Base-by-base conservation (phyloP, 2,329 filamentous ascomycete species). In the Coleophoma eucalyptorum region DNA sequence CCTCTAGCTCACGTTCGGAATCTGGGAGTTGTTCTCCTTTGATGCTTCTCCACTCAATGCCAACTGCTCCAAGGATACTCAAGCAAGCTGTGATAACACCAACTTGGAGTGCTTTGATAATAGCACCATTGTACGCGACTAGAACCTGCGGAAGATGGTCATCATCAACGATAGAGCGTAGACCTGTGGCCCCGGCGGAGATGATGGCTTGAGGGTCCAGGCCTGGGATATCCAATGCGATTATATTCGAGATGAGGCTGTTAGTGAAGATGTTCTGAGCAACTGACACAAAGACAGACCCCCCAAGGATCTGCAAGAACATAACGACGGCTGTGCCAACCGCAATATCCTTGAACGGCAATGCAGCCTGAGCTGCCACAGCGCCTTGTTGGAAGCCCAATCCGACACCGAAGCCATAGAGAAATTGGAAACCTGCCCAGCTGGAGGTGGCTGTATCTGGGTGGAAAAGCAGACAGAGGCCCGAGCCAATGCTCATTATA, bases 61-160 rank as follows among this genome's bases (percentile, higher is more conserved):
- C 68, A 7, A 72, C 58, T 1, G 73, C 69, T 3, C 74, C 78
- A 32, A 79, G 34, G 19, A 80, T 68, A 8, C 70, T 73, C 10
- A 41, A 11, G 3, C 66, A 63, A 5, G 69, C 68, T 55, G 77
- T 64, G 1, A 74, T 79, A 4, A 77, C 69, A 12, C 70, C 68
- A 11, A 81, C 78, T 56, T 79, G 78, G 60, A 78, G 83, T 1
- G 72, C 72, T 52, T 74, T 64, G 4, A 69, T 72, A 15, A 84
- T 58, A 0, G 77, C 73, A 10, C 63, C 52, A 56, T 81, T 82
- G 65, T 83, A 84, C 0, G 81, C 84, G 0, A 68, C 54, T 4
- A 83, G 67, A 11, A 90, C 82, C 0, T 69, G 64, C 1, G 63
- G 59, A 5, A 83, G 63, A 53, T 73, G 78, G 53, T 80, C 56